Conservation (phyloP, 2,329 filamentous ascomycete genomes). For the Neonectria neomacrospora region DNA sequence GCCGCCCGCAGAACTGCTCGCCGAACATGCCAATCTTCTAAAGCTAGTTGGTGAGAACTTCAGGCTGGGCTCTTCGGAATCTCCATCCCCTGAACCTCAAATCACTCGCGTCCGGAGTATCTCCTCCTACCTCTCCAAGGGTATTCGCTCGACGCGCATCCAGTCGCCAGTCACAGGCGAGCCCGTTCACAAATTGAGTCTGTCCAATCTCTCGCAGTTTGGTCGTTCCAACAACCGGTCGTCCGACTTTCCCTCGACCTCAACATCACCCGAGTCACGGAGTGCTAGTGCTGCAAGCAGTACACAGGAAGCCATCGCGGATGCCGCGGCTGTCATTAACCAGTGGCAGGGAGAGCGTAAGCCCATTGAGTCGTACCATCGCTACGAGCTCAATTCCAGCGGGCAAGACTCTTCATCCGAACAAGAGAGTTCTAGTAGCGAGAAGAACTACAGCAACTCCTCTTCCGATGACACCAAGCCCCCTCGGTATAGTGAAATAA, state of each 20-base stretch:
- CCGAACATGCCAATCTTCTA: slow-evolving; percentile 33
- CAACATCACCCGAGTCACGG: slow-evolving; percentile 35
- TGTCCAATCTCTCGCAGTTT: slow-evolving; percentile 46
- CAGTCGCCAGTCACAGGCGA: slow-evolving; percentile 45
- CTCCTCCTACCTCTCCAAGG: slow-evolving; percentile 48
- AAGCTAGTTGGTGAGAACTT: slow-evolving; percentile 31
- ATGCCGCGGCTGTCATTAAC: slow-evolving; percentile 41
- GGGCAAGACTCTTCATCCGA: slow-evolving; percentile 33
- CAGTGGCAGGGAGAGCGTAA: slow-evolving; percentile 43
- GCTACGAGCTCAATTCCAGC: slow-evolving; percentile 44
- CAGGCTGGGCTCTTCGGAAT: slow-evolving; percentile 23
- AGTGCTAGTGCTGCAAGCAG: slow-evolving; percentile 28
- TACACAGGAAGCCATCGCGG: slow-evolving; percentile 35
- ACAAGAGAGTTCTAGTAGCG: background rate
- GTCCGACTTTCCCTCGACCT: slow-evolving; percentile 46
- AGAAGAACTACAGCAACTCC: background rate
- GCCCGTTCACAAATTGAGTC: slow-evolving; percentile 39
- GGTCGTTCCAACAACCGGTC: slow-evolving; percentile 45
- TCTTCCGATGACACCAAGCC: background rate
- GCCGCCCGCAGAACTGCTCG: slow-evolving; percentile 25
- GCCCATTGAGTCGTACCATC: slow-evolving; percentile 38
- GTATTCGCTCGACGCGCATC: slow-evolving; percentile 32
- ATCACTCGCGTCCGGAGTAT: slow-evolving; percentile 37
- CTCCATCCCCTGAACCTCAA: slow-evolving; percentile 23
- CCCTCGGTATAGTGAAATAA: slow-evolving; percentile 7